Base-by-base conservation (phyloP, 2,329 filamentous ascomycete genomes). In the Neopestalotiopsis rosae region DNA sequence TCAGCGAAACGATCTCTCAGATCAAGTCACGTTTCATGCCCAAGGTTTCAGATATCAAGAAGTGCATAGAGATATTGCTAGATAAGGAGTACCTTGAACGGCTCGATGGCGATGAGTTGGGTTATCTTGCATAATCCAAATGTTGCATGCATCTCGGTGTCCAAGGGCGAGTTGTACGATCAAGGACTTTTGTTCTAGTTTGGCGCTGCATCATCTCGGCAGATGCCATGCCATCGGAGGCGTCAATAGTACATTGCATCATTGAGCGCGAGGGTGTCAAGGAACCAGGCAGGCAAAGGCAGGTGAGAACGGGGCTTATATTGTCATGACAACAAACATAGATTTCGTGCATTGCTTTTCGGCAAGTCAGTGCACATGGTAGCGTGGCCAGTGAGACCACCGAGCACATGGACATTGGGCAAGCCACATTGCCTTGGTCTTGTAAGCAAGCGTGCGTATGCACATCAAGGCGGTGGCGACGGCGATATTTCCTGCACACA, bases 71-170 rank as follows among this genome's bases (percentile, higher is more conserved):
- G 82, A 97, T 97, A 72, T 87, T 99, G 56, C 91, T 99, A 72
- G 96, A 99, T 86, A 99, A 99, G 86, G 96, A 99, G 81, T 99
- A 99, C 77, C 89, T 99, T 63, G 96, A 99, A 86, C 93, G 96
- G 68, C 84, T 98, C 69, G 96, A 98, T 62, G 94, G 94, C 67
- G 96, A 98, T 77, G 94, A 98, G 79, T 88, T 99, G 70, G 94
- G 95, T 68, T 98, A 98, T 81, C 90, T 98, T 73, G 95, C 95
- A 75, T 98, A 89, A 88, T 69, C 12, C 24, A 20, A 17, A 3
- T 30, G 20, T 13, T 17, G 20, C 9, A 6, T n/a, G 13, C 9
- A 49, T 3, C 32, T 32, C 28, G n/a, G 24, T 34, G 24, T 28
- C 38, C 32, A n/a, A 13, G 7, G 20, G n/a, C 5, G 32, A 38